A percentile compares a stretch with the other conserved stretches of the same genome.
phyloP scores from a whole-genome alignment of 2,329 filamentous ascomycete species.

The Neofusicoccum umdonicola region DNA sequence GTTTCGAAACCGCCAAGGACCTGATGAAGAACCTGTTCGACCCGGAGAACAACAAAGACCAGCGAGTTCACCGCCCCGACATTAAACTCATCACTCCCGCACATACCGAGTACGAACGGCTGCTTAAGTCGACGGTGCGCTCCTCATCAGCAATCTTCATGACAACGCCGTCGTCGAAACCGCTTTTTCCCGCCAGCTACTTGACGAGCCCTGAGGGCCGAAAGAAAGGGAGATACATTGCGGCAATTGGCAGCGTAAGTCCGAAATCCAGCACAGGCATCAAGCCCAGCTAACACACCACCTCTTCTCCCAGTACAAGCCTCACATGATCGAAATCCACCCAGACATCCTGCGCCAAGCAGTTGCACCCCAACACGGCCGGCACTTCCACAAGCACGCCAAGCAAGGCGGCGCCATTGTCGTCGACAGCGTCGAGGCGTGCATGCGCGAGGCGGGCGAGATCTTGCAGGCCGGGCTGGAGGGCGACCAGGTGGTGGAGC shows the following conservation, averaged over 20 bases:
- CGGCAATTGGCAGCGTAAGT: slow-evolving; percentile 62
- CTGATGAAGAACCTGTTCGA: slow-evolving; percentile 57
- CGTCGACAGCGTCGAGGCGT: slow-evolving; percentile 71
- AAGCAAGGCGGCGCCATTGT: slow-evolving; percentile 59
- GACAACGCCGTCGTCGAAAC: slow-evolving; percentile 73
- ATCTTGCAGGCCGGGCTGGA: slow-evolving; percentile 73
- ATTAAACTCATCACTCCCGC: slow-evolving; percentile 68
- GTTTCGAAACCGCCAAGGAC: slow-evolving; percentile 58
- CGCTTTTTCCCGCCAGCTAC: slow-evolving; percentile 71
- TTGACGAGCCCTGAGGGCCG: slow-evolving; percentile 70
- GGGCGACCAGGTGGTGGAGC: slow-evolving; percentile 75
- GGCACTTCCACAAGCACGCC: slow-evolving; percentile 66
- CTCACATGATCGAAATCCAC: slow-evolving; percentile 80
- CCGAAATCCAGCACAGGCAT: no score
- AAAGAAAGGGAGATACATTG: slow-evolving; percentile 68
- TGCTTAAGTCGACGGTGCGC: slow-evolving; percentile 69
- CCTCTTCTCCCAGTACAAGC: slow-evolving; percentile 47
- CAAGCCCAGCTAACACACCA: neutral
- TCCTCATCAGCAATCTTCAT: slow-evolving; percentile 82
- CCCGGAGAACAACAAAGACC: slow-evolving; percentile 32
- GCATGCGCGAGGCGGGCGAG: slow-evolving; percentile 81
- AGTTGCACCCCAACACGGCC: slow-evolving; percentile 52
- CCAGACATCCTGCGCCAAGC: slow-evolving; percentile 69
- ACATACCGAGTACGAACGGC: slow-evolving; percentile 66
- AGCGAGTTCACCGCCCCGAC: slow-evolving; percentile 42